Base-by-base conservation (phyloP, 768 basidiomycete genomes). In the Leucosporidium scottii region DNA sequence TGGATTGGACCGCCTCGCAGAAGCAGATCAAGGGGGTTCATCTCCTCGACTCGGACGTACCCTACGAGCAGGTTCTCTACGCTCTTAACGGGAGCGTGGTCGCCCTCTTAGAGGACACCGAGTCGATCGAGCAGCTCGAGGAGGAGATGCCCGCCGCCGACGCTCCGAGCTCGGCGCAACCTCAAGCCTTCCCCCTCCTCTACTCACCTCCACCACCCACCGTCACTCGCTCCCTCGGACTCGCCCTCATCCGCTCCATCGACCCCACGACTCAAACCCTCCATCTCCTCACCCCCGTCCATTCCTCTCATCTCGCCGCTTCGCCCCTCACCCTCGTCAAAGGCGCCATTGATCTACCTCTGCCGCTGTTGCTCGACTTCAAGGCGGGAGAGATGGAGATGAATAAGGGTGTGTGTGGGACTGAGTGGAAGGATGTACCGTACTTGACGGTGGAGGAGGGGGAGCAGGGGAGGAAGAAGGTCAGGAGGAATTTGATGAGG, bases 331-430 rank as follows among this genome's bases (percentile, higher is more conserved):
- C 71, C 25, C 74, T 94, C 4, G 85, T 94, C 56, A 92, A 89
- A 77, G 93, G 93, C 12, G 91, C 92, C 75, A 81, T 93, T 74
- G 91, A 93, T 77, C 78, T 96, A 0, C 93, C 93, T 0, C 80
- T 92, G 0, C 88, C 88, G 85, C 91, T 88, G 0, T 85, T 91
- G 86, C 80, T 96, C 59, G 91, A 93, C 77, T 87, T 85, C 77
- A 48, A 54, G n/a, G 68, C 59, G 34, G 23, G 77, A 77, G 13
- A 78, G 73, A 28, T 31, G 4, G 81, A 78, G 10, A 72, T 75
- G 9, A 81, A 83, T 10, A 81, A 78, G 3, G 84, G 82, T 0
- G 79, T 86, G 8, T 84, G 84, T 8, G 83, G 82, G 1, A 77
- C 81, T 21, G 82, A 83, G 20, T 84, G 81, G 74, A 84, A 82